Evolutionary conservation across 208 protist genomes (phyloP), one percentile per base, ranked within the genome.

Genomic region (Porcisia hertigi): DNA sequence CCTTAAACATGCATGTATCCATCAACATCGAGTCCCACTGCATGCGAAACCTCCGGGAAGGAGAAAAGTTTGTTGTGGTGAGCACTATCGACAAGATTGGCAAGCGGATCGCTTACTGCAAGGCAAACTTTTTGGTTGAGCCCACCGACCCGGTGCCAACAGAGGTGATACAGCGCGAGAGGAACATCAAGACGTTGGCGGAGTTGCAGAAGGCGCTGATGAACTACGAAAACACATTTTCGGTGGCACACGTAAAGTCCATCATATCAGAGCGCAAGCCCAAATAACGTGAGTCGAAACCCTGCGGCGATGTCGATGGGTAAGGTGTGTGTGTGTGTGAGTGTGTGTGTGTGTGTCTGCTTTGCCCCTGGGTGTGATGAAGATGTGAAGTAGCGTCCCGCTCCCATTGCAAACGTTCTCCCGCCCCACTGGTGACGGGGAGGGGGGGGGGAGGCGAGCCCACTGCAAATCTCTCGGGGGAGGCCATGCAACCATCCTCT

Each of bases 1-100:
- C 75, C 30, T 75, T 47, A 1, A 67, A 71, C 49, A n/a, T 70
- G 36, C 92, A 96, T 76, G 92, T 96, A 34, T 93, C 88, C 30
- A 88, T 94, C 62, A 86, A 76, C 73, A 79, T 96, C 20, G 84
- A 91, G 25, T 55, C 79, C 14, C 86, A 91, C 54, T 65, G 52
- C 41, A 39, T 87, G 30, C 81, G 76, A 2, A 69, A 81, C n/a
- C 76, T 94, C 41, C 57, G 36, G 11, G 81, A 81, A 49, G 89
- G 86, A 20, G 87, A 91, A 36, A 76, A 73, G 54, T 49, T 88
- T 12, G 77, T 93, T 30, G 59, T 96, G 53, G 80, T 94, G 34
- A 90, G 82, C 71, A 80, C 74, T 9, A 87, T 93, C 43, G 88
- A 93, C 65, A 93, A 92, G 78, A 76, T 93, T 36, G 90, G 92